phyloP scores from a whole-genome alignment of 352 stramenopile species.

The Globisporangium carolinianum region DNA sequence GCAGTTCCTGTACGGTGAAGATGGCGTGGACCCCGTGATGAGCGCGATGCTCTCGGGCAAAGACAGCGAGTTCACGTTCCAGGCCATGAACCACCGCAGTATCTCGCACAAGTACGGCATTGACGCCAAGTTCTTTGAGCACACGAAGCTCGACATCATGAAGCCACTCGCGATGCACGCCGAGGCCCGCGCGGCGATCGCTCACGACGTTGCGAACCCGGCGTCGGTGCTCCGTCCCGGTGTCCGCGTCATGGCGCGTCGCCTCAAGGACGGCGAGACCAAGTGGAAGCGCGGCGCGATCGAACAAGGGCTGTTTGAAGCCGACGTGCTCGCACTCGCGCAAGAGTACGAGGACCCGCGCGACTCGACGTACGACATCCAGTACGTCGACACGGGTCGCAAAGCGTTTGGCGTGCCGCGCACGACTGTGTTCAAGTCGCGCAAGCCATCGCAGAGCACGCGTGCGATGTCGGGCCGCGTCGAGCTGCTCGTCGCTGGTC shows the following conservation, averaged over 20 bases:
- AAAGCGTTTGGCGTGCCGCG: constrained; percentile 76
- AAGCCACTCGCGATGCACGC: constrained; percentile 76
- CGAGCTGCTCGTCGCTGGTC: constrained; percentile 61
- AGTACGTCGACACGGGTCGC: constrained; percentile 78
- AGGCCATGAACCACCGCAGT: constrained; percentile 94
- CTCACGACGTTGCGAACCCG: constrained; percentile 28
- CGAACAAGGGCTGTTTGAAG: constrained; percentile 60
- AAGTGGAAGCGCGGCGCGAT: constrained; percentile 88
- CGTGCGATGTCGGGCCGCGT: constrained; percentile 76
- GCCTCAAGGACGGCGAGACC: constrained; percentile 63
- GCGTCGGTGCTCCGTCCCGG: constrained; percentile 41
- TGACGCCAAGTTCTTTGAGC: constrained; percentile 82
- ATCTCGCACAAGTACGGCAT: constrained; percentile 93
- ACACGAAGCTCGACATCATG: constrained; percentile 88
- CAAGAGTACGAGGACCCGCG: constrained; percentile 59
- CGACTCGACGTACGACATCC: constrained; percentile 80
- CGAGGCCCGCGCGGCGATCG: constrained; percentile 48
- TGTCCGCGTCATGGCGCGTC: constrained; percentile 56
- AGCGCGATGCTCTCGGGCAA: constrained; percentile 93
- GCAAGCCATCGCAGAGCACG: constrained; percentile 53
- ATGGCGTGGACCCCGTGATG: constrained; percentile 97
- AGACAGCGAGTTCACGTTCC: constrained; percentile 90
- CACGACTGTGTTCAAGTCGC: constrained; percentile 71
- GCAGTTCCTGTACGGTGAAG: constrained; percentile 99
- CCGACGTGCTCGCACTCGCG: constrained; percentile 57